A percentile compares a stretch with the other conserved stretches of the same genome.
phyloP scores from a whole-genome alignment of 129 eudicot genomes.

The Pseudognaphalium luteoalbum region DNA sequence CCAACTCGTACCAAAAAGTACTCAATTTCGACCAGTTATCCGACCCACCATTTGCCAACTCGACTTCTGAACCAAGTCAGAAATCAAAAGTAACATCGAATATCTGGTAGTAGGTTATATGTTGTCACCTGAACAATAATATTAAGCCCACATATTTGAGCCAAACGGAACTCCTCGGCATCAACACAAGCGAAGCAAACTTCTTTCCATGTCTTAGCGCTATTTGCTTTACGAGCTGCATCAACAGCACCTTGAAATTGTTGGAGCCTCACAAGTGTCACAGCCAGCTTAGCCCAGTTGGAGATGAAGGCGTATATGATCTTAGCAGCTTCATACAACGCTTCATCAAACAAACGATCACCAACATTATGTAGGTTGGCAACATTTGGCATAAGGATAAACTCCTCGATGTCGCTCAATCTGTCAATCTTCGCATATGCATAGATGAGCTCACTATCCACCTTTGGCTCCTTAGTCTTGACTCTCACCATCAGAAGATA shows the following conservation, averaged over 20 bases:
- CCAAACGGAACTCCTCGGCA: constrained; percentile 98
- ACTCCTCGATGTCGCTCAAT: constrained; percentile 89
- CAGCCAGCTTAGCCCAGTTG: constrained; percentile 95
- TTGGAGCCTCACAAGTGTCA: constrained; percentile 81
- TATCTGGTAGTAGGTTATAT: neutral
- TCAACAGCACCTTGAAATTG: constrained; percentile 99
- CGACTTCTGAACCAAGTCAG: constrained; percentile 8
- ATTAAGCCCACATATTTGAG: constrained; percentile 97
- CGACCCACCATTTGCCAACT: neutral
- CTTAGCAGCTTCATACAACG: constrained; percentile 94
- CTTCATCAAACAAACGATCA: constrained; percentile 94
- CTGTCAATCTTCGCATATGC: constrained; percentile 95
- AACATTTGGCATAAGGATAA: constrained; percentile 98
- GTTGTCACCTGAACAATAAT: constrained; percentile 76
- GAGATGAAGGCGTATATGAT: constrained; percentile 93
- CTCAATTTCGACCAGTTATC: neutral
- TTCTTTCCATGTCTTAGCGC: constrained; percentile 99
- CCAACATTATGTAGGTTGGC: constrained; percentile 94
- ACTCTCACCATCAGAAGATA: constrained; percentile 95
- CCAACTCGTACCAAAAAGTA: neutral
- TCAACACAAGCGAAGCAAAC: constrained; percentile 99
- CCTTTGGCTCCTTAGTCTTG: constrained; percentile 93
- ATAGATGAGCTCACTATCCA: constrained; percentile 92
- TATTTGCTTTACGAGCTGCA: constrained; percentile 98
- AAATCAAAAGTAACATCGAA: neutral